Conservation (phyloP, 108 stramenopile species). For the Cyclotella choctawhatcheeana region DNA sequence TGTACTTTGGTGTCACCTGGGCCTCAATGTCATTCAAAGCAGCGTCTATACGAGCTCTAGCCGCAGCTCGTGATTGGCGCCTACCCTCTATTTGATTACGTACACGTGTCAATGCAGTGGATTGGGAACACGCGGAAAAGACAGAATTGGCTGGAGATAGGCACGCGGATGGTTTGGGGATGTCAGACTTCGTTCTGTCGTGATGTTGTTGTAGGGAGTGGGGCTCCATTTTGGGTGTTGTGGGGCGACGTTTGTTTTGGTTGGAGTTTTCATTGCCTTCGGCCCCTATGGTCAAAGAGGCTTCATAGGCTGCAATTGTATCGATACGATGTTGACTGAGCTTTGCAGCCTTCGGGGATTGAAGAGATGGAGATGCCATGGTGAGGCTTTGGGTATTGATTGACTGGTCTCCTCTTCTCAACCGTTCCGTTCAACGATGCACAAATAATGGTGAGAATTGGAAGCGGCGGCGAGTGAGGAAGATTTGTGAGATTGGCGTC, state of each 20-base stretch:
- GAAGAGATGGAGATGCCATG: neutral
- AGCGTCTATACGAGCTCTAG: neutral
- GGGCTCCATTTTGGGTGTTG: neutral
- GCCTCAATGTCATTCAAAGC: slow-evolving; percentile 1
- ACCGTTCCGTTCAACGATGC: no score
- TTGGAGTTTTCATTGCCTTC: neutral
- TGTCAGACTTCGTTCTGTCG: neutral
- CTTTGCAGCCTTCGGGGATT: neutral
- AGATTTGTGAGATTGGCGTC: no score
- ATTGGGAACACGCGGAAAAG: neutral
- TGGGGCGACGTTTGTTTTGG: neutral
- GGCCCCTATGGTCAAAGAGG: neutral
- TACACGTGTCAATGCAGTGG: neutral
- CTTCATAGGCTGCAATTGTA: neutral
- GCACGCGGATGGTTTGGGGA: neutral
- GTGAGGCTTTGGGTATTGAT: neutral
- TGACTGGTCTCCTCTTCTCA: no score
- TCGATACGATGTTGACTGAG: neutral
- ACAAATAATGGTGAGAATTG: no score
- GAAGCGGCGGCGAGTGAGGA: no score
- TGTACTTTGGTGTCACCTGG: neutral
- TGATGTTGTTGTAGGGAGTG: neutral
- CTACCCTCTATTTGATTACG: slow-evolving; percentile 6
- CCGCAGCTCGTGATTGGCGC: slow-evolving; percentile 3
- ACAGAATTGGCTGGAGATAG: slow-evolving; percentile 8